Evolutionary conservation across 306 rosid species (phyloP).

Genomic region (Bauhinia variegata): DNA sequence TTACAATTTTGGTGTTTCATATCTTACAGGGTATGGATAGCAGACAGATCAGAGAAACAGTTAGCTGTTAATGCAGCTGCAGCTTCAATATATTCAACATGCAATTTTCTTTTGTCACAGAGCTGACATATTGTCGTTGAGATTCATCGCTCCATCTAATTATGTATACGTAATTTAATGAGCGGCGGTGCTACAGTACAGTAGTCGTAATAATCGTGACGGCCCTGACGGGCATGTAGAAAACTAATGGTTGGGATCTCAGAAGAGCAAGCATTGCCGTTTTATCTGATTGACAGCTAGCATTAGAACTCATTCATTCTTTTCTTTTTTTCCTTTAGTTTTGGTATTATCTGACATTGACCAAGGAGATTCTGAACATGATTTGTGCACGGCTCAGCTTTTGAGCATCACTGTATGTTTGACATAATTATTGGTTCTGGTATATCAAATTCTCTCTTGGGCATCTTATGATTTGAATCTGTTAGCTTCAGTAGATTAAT

Average conservation of each 20-base stretch:
- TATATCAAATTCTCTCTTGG: no score
- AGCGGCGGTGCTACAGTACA: not conserved
- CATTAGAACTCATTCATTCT: not conserved
- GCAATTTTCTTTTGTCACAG: constrained; percentile 69
- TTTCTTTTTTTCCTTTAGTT: not conserved
- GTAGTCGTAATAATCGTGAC: constrained; percentile 16
- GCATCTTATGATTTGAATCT: no score
- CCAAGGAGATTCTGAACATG: no score
- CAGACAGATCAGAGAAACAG: constrained; percentile 68
- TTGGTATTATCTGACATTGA: not conserved
- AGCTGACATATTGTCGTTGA: constrained; percentile 48
- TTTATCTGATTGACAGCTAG: constrained; percentile 41
- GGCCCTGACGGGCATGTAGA: constrained; percentile 31
- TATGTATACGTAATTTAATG: constrained; percentile 6
- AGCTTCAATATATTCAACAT: constrained; percentile 92
- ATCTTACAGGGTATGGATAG: constrained; percentile 48
- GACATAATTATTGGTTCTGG: no score
- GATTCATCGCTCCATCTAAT: constrained; percentile 19
- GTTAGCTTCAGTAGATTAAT: no score
- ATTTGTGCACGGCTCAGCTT: no score
- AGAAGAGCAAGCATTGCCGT: constrained; percentile 22
- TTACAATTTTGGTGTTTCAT: constrained; percentile 1
- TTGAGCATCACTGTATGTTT: no score
- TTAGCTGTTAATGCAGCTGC: constrained; percentile 92
- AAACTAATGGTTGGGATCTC: constrained; percentile 31